phyloP scores from a whole-genome alignment of 352 stramenopile genomes.

The Phytopythium aichiense region DNA sequence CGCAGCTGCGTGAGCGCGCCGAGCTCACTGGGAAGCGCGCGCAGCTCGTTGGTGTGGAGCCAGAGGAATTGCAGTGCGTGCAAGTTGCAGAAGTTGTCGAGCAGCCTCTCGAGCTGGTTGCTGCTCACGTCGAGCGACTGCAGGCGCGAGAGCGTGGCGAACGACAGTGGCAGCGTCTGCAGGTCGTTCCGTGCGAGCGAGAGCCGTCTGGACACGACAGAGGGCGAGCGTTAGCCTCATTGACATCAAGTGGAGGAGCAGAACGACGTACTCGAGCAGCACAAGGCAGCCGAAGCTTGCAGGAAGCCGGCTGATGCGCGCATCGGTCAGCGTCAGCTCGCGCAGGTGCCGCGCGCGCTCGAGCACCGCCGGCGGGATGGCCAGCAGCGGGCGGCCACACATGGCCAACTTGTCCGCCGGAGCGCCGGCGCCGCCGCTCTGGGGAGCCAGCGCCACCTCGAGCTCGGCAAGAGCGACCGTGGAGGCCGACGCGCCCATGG shows the following conservation, averaged over 20 bases:
- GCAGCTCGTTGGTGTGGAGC: slow-evolving; percentile 31
- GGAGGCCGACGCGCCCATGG: slow-evolving; percentile 32
- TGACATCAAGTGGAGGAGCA: not conserved
- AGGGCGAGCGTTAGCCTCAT: not conserved
- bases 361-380: slow-evolving; percentile 38
- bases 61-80: slow-evolving; percentile 30
- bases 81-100: slow-evolving; percentile 56
- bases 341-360: slow-evolving; percentile 36
- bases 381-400: slow-evolving; percentile 27
- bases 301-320: slow-evolving; percentile 28
- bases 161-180: slow-evolving; percentile 50
- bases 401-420: slow-evolving; percentile 20
- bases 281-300: slow-evolving; percentile 49
- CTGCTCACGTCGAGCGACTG: slow-evolving; percentile 35
- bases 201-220: slow-evolving; percentile 23
- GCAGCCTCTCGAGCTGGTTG: slow-evolving; percentile 36
- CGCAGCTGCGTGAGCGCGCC: slow-evolving; percentile 31
- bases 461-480: slow-evolving; percentile 33
- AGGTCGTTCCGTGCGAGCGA: slow-evolving; percentile 50
- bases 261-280: slow-evolving; percentile 35
- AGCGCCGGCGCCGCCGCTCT: not conserved
- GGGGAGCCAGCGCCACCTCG: slow-evolving; percentile 24
- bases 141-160: slow-evolving; percentile 35
- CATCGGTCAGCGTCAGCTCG: slow-evolving; percentile 34
- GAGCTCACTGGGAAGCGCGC: slow-evolving; percentile 25